Base-by-base conservation (phyloP, 345 rosid genomes). In the Cardiospermum halicacabum region DNA sequence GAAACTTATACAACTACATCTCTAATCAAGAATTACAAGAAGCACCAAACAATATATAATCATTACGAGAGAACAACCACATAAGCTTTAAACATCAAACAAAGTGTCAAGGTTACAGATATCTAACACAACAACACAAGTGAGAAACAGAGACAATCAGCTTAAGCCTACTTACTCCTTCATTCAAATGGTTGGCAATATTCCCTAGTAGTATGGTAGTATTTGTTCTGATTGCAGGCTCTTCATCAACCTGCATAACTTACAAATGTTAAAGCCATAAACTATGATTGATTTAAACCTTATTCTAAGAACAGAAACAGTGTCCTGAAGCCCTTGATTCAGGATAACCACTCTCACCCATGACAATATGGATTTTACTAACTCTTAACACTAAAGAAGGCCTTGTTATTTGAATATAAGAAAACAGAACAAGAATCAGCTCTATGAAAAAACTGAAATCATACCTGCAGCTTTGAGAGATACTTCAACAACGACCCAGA, bases 171-270 rank as follows among this genome's bases (percentile, higher is more conserved):
- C 79, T 81, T 61, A 94, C 99, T 87, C 96, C 97, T 74, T 94
- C 97, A 76, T 89, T 91, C 51, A 94, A 77, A 77, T 80, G 59
- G 84, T 80, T 87, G 19, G 96, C 96, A 69, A 94, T 94, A 75
- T 94, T 94, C 54, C 99, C 99, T 1, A 94, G 97, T 71, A 94
- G 83, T 72, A 94, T 94, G 65, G 99, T 94, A 70, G 97, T 91
- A 77, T 91, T 94, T 63, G 99, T 89, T 82, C 96, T 86, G 64
- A 94, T 94, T 53, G 97, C 97, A 59, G 99, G 86, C 74, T 94
- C 99, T 79, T 94, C 99, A 78, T 94, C 99, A 77, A 91, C 96
- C 99, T 94, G 74, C 60, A 54, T 72, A 71, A 61, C 27, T 73
- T 30, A 61, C 65, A 72, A 50, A 59, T 10, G 10, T 61, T 28